Base-by-base conservation (phyloP, 164 flowering plant species). In the Aristolochia fimbriata region DNA sequence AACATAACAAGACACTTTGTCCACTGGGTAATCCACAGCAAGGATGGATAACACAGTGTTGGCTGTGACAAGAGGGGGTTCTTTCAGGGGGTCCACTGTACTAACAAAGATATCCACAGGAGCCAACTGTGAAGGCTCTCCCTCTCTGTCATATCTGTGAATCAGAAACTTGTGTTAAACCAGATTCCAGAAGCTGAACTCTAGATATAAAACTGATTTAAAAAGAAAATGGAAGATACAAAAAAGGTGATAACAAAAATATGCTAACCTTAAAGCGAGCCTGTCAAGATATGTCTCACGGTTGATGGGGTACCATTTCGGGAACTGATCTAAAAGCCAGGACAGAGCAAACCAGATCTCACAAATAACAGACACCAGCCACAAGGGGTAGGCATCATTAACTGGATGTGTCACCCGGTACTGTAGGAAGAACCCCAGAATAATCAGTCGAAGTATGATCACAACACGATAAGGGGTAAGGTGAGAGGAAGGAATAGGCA, bases 271-370 rank as follows among this genome's bases (percentile, higher is more conserved):
- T 67, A 93, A 58, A 6, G 96, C 80, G 61, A 93, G 99, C 76
- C 99, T 80, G 72, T 93, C 99, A 61, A 93, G 89, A 67, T 73
- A 93, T 9, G 99, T 93, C 78, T 93, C 99, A 10, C 99, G 92
- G 51, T 90, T 86, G 71, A 90, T 63, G 6, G 99, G 99, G 65
- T 14, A 84, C 99, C 99, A 93, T 73, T 93, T 93, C 53, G 99
- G 99, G 66, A 93, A 93, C 78, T 93, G 99, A 84, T 93, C 99
- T 55, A 93, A 76, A 62, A 93, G 81, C 99, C 99, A 93, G 7
- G 97, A 93, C 62, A 90, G 66, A 27, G 97, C 97, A 77, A 93
- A 93, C 99, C 99, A 93, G 62, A 90, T 82, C 84, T 93, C 99
- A 75, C 99, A 93, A 51, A 93, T 86, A 65, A 93, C 87, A 31